Base-by-base conservation (phyloP, 1,139 yeast genomes). In the Kodamaea fungicola region DNA sequence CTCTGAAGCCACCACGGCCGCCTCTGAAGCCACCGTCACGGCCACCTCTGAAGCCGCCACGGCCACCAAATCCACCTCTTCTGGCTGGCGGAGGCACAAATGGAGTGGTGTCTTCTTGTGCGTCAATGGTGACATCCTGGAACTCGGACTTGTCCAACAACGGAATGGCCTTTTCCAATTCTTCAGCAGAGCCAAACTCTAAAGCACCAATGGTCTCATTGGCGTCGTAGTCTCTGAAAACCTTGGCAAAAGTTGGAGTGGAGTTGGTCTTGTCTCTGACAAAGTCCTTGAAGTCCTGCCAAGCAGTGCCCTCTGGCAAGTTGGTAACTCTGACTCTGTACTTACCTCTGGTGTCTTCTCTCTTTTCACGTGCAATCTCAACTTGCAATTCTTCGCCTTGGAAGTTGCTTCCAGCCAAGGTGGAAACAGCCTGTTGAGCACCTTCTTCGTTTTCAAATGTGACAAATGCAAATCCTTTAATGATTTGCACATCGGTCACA, bases 271-370 rank as follows among this genome's bases (percentile, higher is more conserved):
- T 79, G 46, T 83, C 90, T 60, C 87, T 71, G 47, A 83, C 84
- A 54, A 80, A 78, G 64, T 84, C 94, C 64, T 84, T 84, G 57
- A 84, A 75, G 56, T 83, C 90, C 71, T 84, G 92, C 94, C 94
- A 84, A 38, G 88, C 82, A 40, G 86, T 74, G 45, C 82, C 81
- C 50, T 80, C 84, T 49, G 89, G 89, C 54, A 84, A 71, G 62
- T 78, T 78, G 49, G 76, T 63, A 28, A 84, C 76, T 56, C 80
- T 76, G 42, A 82, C 78, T 71, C 94, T 78, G 66, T 65, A 78
- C 65, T 83, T 81, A 54, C 87, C 87, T 58, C 81, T 76, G 50
- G 82, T 69, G 64, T 67, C 76, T 55, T 70, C 75, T 48, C 56
- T 64, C 54, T 73, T 82, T 54, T 79, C 76, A 59, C 78, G 80